Evolutionary conservation across 441 rosid genomes (phyloP).

Genomic region (Hura crepitans): DNA sequence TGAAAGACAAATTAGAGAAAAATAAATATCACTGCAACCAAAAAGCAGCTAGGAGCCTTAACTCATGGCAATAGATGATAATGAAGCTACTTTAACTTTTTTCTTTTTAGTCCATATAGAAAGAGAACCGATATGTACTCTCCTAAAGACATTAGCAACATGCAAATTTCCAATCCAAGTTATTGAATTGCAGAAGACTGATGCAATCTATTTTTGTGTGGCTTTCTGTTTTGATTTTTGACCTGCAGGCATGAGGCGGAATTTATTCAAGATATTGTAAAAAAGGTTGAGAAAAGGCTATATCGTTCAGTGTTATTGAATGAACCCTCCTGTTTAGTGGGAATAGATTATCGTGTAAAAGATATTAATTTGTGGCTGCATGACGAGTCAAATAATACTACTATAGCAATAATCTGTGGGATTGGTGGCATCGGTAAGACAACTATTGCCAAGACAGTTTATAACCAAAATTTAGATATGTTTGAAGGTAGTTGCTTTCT

Average conservation of each 20-base stretch:
- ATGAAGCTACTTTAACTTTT: background rate
- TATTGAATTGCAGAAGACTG: background rate
- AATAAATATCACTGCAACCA: background rate
- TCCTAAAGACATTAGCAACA: background rate
- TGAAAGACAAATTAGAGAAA: background rate
- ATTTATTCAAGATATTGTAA: constrained; percentile 22
- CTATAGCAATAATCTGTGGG: constrained; percentile 21
- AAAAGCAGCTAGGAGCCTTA: background rate
- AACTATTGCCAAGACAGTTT: constrained; percentile 23
- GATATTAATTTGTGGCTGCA: constrained; percentile 23
- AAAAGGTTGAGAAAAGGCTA: constrained; percentile 17
- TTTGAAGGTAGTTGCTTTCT: constrained; percentile 29
- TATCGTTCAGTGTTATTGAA: background rate
- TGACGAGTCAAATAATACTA: constrained; percentile 6
- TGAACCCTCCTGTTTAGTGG: constrained; percentile 22
- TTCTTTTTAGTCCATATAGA: background rate
- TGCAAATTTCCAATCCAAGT: background rate
- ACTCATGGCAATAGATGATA: background rate
- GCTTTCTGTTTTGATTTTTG: background rate
- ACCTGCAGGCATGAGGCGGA: constrained; percentile 25
- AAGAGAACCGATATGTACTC: background rate
- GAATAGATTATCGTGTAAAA: constrained; percentile 19
- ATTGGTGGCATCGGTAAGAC: constrained; percentile 34
- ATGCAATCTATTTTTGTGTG: background rate
- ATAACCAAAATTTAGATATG: constrained; percentile 14